These are phyloP conservation scores for Solanum chilense DNA, from an alignment of 257 asterid genomes.

Conservation along the genomic window DNA sequence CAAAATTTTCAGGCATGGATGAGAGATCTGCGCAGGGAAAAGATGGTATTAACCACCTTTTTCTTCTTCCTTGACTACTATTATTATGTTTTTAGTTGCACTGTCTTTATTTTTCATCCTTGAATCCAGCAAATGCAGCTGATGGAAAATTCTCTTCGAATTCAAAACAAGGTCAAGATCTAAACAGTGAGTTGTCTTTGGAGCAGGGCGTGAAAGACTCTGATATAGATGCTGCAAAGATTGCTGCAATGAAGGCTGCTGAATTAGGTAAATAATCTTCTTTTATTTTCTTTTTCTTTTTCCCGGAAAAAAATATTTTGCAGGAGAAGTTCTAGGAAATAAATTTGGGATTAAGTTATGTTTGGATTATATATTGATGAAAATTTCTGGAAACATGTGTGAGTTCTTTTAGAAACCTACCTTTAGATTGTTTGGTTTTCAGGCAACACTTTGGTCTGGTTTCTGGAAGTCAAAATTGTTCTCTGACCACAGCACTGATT, in stretches of 20 bases:
- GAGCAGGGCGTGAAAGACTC: slow-evolving; percentile 63
- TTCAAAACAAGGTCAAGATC: slow-evolving; percentile 13
- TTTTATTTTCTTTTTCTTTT: neutral
- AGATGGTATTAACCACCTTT: slow-evolving; percentile 20
- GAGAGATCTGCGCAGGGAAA: slow-evolving; percentile 14
- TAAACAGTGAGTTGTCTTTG: slow-evolving; percentile 23
- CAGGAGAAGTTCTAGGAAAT: neutral
- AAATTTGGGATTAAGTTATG: neutral
- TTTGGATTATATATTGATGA: neutral
- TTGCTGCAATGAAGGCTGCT: slow-evolving; percentile 97
- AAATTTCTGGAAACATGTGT: neutral
- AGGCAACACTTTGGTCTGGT: neutral
- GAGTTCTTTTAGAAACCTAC: neutral
- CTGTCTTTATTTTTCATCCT: neutral
- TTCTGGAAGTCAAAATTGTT: neutral
- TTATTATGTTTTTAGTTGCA: neutral
- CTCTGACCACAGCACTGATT: neutral
- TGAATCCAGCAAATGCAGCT: neutral
- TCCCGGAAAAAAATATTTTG: neutral
- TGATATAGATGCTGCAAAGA: slow-evolving; percentile 84
- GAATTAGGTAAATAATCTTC: slow-evolving; percentile 45
- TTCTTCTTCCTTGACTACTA: neutral
- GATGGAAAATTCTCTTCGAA: slow-evolving; percentile 3
- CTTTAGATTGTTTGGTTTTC: neutral
- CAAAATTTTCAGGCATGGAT: slow-evolving; percentile 32